Conservation (phyloP, 106 monocot genomes). For the Dendrobium officinale region DNA sequence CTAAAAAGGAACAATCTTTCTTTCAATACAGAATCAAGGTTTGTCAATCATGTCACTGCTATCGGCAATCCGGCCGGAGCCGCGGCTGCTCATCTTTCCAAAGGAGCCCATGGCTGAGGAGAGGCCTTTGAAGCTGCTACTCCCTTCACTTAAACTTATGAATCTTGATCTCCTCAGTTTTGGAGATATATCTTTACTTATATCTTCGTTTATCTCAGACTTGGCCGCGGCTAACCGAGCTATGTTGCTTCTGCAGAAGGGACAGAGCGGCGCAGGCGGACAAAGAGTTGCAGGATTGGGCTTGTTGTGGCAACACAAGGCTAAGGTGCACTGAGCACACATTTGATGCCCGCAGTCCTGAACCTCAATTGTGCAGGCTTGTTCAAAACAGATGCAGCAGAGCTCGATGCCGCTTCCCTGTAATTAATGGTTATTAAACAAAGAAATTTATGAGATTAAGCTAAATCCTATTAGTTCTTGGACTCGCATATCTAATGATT, state of each 20-base stretch:
- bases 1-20: neutral
- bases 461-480: neutral
- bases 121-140: constrained; percentile 92
- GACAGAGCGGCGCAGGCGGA: constrained; percentile 47
- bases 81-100: constrained; percentile 39
- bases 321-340: constrained; percentile 87
- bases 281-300: constrained; percentile 48
- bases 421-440: neutral
- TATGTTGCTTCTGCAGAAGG: constrained; percentile 87
- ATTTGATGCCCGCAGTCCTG: constrained; percentile 89
- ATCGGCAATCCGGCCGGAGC: constrained; percentile 41
- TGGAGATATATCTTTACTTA: constrained; percentile 17
- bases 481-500: neutral
- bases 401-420: constrained; percentile 55
- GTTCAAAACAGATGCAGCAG: constrained; percentile 95
- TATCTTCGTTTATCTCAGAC: constrained; percentile 17
- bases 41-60: constrained; percentile 45
- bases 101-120: constrained; percentile 68
- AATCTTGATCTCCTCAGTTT: constrained; percentile 42
- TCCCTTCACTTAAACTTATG: constrained; percentile 56
- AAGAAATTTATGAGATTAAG: neutral
- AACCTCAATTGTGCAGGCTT: constrained; percentile 81
- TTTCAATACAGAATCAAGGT: constrained; percentile 8
- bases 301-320: constrained; percentile 90
- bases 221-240: constrained; percentile 52